phyloP scores from a whole-genome alignment of 2,329 filamentous ascomycete genomes.

The Fusarium staphyleae region DNA sequence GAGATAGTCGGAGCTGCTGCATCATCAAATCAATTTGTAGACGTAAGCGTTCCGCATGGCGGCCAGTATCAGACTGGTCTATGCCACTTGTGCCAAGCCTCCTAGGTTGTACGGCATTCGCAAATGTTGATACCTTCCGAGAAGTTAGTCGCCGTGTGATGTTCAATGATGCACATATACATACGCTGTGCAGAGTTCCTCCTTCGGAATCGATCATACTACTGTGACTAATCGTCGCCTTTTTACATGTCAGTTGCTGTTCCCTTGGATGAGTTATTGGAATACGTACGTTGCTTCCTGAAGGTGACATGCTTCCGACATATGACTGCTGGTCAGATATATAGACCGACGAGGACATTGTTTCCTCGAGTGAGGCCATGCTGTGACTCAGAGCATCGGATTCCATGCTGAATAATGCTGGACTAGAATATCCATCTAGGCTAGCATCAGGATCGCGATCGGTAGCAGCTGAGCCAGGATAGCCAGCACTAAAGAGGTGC shows the following conservation, averaged over 20 bases:
- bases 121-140: constrained; percentile 23
- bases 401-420: constrained; percentile 11
- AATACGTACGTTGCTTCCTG: constrained; percentile 31
- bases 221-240: constrained; percentile 27
- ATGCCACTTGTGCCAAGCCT: not conserved
- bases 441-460: constrained; percentile 32
- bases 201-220: constrained; percentile 1
- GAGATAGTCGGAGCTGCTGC: constrained; percentile 32
- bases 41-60: constrained; percentile 6
- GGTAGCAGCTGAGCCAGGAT: constrained; percentile 7
- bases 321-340: constrained; percentile 2
- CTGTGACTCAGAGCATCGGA: constrained; percentile 7
- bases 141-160: constrained; percentile 21
- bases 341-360: not conserved
- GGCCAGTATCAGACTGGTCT: not conserved
- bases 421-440: constrained; percentile 10
- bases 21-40: not conserved
- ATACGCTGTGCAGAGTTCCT: constrained; percentile 23
- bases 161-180: not conserved
- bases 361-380: constrained; percentile 1
- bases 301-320: constrained; percentile 1
- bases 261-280: not conserved
- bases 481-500: constrained; percentile 14
- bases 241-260: constrained; percentile 36
- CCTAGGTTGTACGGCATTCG: not conserved